phyloP scores from a whole-genome alignment of 2,329 filamentous ascomycete species.

The Colletotrichum zoysiae region DNA sequence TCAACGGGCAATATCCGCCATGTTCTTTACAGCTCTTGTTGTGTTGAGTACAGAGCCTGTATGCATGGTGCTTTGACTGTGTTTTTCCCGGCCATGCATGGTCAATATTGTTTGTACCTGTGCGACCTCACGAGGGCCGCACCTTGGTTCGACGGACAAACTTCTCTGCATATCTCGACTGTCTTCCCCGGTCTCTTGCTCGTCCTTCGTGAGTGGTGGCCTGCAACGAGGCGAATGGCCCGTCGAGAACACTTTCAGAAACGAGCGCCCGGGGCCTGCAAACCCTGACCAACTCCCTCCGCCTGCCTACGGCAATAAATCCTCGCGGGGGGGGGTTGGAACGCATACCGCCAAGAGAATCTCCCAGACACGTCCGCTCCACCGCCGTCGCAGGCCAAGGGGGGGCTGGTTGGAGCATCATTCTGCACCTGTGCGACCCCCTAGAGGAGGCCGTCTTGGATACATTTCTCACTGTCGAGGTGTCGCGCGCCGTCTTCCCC shows the following conservation, averaged over 20 bases:
- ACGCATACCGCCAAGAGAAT: slow-evolving; percentile 12
- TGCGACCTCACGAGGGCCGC: too few species aligned
- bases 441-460: too few species aligned
- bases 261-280: background rate
- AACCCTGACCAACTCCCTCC: slow-evolving; percentile 6
- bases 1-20: background rate
- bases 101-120: too few species aligned
- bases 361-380: slow-evolving; percentile 1
- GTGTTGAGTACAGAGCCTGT: too few species aligned
- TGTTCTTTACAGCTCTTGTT: too few species aligned
- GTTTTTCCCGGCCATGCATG: too few species aligned
- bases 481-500: slow-evolving; percentile 4
- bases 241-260: background rate
- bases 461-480: background rate
- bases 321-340: background rate
- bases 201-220: background rate
- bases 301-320: slow-evolving; percentile 21
- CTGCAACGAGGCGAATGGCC: background rate
- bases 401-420: too few species aligned
- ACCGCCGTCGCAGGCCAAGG: slow-evolving; percentile 17
- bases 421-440: too few species aligned
- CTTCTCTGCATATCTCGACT: slow-evolving; percentile 36
- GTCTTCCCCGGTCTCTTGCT: background rate
- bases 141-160: background rate
- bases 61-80: too few species aligned